Evolutionary conservation across 2,329 filamentous ascomycete species (phyloP), one percentile per base, ranked within the genome.

Genomic region (Penicillium fuscoglaucum): DNA sequence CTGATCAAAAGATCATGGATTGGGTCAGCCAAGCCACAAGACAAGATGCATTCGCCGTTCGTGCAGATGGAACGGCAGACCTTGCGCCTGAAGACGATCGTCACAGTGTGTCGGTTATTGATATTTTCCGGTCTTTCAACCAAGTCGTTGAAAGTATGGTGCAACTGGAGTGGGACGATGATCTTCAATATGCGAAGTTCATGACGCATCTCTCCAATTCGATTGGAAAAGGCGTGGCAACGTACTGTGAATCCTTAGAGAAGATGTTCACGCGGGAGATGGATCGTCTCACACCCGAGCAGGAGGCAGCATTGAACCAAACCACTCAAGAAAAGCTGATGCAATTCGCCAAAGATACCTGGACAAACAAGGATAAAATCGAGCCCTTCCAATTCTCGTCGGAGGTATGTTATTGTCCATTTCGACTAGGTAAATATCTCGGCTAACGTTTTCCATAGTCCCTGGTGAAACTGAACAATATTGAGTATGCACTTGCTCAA

Each of bases 311-410:
- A 19, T 84, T 88, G 40, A 84, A 84, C 55, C 90, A 92, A 74
- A 91, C 91, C 4, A 85, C 91, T 17, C 93, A 97, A 73, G 93
- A 98, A 72, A 95, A 91, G 70, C 93, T 93, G 82, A 87, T 98
- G 79, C 90, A 96, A 68, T 87, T 93, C 70, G 95, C 95, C 10
- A 96, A 95, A 74, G 95, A 98, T 71, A 90, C 93, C 4, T 96
- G 93, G 87, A 90, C 86, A 65, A 90, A 87, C 64, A 96, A 93
- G 73, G 93, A 97, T 61, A 96, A 93, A 75, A 87, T 95, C 41
- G 93, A 97, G 70, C 95, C 95, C 0, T 99, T 98, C 76, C 93
- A 98, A 63, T 99, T 99, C 78, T 95, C 92, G 67, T 87, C 91
- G 2, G 90, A 96, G 85, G 91, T 93, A 79, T 76, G 82, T 74